phyloP scores from a whole-genome alignment of 768 basidiomycete species.

The Kwoniella sp. region DNA sequence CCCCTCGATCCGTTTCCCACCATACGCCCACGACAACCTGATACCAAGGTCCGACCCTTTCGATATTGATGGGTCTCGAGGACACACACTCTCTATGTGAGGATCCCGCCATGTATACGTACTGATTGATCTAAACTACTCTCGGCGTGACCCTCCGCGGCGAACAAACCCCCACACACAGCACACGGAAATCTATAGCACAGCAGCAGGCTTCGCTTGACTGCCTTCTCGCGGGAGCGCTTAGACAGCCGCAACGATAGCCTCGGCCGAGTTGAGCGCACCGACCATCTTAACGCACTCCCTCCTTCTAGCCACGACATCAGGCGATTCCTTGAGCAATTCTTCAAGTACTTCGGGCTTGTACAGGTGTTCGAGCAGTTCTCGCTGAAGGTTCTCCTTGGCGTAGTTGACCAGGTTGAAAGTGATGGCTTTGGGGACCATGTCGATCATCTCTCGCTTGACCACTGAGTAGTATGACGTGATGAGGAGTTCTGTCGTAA shows the following conservation, averaged over 20 bases:
- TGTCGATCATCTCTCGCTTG: slow-evolving; percentile 95
- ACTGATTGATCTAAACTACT: too few species aligned
- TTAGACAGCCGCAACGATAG: slow-evolving; percentile 53
- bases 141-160: too few species aligned
- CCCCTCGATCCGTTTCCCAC: neutral
- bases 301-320: slow-evolving; percentile 64
- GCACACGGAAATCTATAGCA: too few species aligned
- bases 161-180: too few species aligned
- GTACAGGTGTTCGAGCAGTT: slow-evolving; percentile 92
- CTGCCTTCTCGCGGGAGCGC: neutral
- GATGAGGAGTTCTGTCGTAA: slow-evolving; percentile 82
- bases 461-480: slow-evolving; percentile 97
- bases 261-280: slow-evolving; percentile 95
- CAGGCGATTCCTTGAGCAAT: slow-evolving; percentile 70
- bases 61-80: too few species aligned
- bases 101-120: too few species aligned
- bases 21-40: too few species aligned
- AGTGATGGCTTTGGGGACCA: slow-evolving; percentile 95
- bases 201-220: too few species aligned
- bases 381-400: slow-evolving; percentile 91
- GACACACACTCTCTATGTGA: too few species aligned
- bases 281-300: slow-evolving; percentile 91
- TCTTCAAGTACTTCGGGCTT: slow-evolving; percentile 95
- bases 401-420: slow-evolving; percentile 87
- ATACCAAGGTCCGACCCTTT: too few species aligned